Conservation (phyloP, 164 flowering plant species). For the Tinospora cordifolia region DNA sequence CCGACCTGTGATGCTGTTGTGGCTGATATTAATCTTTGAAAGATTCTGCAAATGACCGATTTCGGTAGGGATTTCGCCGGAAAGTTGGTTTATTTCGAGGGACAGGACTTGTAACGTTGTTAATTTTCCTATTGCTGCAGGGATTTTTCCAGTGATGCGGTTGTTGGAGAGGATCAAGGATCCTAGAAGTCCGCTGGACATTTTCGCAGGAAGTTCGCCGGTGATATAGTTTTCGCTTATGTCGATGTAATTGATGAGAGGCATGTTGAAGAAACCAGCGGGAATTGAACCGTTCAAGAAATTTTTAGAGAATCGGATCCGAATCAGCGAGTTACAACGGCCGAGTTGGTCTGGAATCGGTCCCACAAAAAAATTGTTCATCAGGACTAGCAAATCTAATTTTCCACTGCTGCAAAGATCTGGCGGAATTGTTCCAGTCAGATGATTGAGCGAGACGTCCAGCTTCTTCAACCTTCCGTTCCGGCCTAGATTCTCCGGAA, state of each 20-base stretch:
- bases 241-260: conserved; percentile 39
- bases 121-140: conserved; percentile 48
- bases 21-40: conserved; percentile 38
- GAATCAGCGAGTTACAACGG: conserved; percentile 52
- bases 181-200: conserved; percentile 36
- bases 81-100: conserved; percentile 43
- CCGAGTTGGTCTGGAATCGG: conserved; percentile 73
- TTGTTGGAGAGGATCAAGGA: conserved; percentile 46
- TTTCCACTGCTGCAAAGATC: conserved; percentile 57
- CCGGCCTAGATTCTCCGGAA: conserved; percentile 67
- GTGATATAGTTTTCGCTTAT: conserved; percentile 52
- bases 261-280: conserved; percentile 58
- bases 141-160: conserved; percentile 51
- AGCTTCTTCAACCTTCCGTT: conserved; percentile 44
- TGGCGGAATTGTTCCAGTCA: conserved; percentile 66
- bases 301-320: conserved; percentile 47
- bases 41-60: conserved; percentile 37
- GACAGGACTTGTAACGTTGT: conserved; percentile 30
- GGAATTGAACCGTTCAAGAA: conserved; percentile 63
- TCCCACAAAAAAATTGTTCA: conserved; percentile 64
- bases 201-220: conserved; percentile 55
- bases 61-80: conserved; percentile 54
- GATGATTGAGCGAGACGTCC: conserved; percentile 59
- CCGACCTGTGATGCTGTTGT: conserved; percentile 46
- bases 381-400: conserved; percentile 48